phyloP scores from a whole-genome alignment of 2,329 filamentous ascomycete species.

The Coniochaeta sp. region DNA sequence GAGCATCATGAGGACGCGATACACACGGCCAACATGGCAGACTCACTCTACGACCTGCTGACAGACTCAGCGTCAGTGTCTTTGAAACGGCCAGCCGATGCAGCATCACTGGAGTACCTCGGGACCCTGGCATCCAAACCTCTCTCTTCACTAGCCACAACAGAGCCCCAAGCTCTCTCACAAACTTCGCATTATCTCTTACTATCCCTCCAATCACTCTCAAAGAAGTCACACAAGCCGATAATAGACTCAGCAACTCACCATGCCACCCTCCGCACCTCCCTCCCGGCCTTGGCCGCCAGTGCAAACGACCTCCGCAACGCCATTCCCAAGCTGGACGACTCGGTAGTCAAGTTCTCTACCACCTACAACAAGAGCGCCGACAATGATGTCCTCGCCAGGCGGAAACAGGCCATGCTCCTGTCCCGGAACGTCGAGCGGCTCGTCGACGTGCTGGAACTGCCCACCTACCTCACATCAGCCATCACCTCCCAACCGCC shows the following conservation, averaged over 20 bases:
- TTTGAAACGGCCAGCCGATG: slow-evolving; percentile 30
- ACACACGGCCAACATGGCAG: slow-evolving; percentile 43
- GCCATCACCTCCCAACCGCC: slow-evolving; percentile 59
- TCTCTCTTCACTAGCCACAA: slow-evolving; percentile 62
- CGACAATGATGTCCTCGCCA: slow-evolving; percentile 62
- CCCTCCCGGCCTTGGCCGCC: slow-evolving; percentile 62
- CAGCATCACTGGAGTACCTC: slow-evolving; percentile 63
- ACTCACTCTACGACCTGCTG: slow-evolving; percentile 70
- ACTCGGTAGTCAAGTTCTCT: slow-evolving; percentile 72
- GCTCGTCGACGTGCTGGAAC: slow-evolving; percentile 82
- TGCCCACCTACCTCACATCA: slow-evolving; percentile 78
- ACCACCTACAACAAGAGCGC: slow-evolving; percentile 71
- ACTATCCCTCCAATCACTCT: slow-evolving; percentile 77
- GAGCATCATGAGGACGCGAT: background rate
- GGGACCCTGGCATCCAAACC: slow-evolving; percentile 70
- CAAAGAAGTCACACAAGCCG: slow-evolving; percentile 79
- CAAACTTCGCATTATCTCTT: slow-evolving; percentile 75
- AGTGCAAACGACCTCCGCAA: slow-evolving; percentile 61
- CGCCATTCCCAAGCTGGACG: slow-evolving; percentile 72
- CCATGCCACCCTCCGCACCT: slow-evolving; percentile 64
- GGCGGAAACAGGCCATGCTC: slow-evolving; percentile 72
- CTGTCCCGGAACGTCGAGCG: slow-evolving; percentile 83
- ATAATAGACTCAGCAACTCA: slow-evolving; percentile 76
- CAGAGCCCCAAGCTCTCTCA: slow-evolving; percentile 72
- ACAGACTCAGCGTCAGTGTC: slow-evolving; percentile 17